Evolutionary conservation across 352 stramenopile genomes (phyloP).

Genomic region (Lagenidium giganteum): DNA sequence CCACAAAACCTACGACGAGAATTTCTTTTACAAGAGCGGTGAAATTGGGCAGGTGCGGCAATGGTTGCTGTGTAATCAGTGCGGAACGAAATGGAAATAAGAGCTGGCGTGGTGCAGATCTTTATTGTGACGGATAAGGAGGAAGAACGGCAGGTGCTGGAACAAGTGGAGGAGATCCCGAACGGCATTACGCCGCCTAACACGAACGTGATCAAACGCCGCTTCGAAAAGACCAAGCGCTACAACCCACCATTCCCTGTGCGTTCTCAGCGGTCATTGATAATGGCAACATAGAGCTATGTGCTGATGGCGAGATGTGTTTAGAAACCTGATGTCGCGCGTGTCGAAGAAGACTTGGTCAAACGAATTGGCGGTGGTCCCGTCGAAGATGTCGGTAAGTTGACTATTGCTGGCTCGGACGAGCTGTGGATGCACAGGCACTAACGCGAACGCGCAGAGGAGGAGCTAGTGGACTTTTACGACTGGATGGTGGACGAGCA

Average conservation of each 20-base stretch:
- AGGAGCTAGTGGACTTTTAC: conserved; percentile 84
- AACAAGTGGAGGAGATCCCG: conserved; percentile 57
- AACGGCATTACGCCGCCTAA: conserved; percentile 80
- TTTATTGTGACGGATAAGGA: conserved; percentile 80
- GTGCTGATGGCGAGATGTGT: not conserved
- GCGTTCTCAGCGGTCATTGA: conserved; percentile 3
- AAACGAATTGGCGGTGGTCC: conserved; percentile 71
- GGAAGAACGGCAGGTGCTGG: conserved; percentile 58
- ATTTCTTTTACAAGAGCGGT: conserved; percentile 86
- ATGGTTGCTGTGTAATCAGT: not conserved
- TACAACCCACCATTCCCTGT: conserved; percentile 80
- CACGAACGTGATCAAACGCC: conserved; percentile 84
- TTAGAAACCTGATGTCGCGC: conserved; percentile 77
- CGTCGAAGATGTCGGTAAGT: conserved; percentile 75
- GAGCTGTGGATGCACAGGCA: not conserved
- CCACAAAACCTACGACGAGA: conserved; percentile 88
- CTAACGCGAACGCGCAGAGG: conserved; percentile 22
- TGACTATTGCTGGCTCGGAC: too few species aligned
- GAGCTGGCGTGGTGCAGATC: conserved; percentile 30
- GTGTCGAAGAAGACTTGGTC: conserved; percentile 78
- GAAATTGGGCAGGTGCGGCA: conserved; percentile 75
- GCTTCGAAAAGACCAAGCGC: conserved; percentile 84
- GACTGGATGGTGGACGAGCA: conserved; percentile 84
- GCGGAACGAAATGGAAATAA: too few species aligned
- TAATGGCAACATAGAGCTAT: not conserved